Conservation (phyloP, 768 basidiomycete species). For the Dioszegia hungarica region DNA sequence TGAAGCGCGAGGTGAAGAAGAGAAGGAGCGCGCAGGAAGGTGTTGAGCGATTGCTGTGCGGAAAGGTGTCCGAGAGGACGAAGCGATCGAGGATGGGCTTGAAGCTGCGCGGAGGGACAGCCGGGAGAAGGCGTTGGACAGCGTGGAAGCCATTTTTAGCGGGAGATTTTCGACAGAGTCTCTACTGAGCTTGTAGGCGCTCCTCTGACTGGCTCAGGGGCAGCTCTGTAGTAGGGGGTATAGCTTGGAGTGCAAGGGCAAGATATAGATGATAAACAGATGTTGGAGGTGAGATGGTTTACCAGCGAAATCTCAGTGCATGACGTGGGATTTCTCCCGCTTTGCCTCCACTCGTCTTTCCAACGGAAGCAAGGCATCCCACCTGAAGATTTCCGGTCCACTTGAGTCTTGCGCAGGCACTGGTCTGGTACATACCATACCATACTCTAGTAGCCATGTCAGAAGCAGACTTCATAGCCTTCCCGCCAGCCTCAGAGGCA, state of each 20-base stretch:
- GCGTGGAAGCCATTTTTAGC: not conserved
- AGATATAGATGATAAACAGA: too few species aligned
- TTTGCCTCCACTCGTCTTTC: too few species aligned
- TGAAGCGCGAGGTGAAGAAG: constrained; percentile 11
- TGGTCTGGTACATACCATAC: too few species aligned
- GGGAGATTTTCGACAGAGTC: not conserved
- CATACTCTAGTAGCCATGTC: constrained; percentile 13
- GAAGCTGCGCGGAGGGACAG: constrained; percentile 11
- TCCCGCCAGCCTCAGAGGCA: constrained; percentile 7
- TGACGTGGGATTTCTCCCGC: not conserved
- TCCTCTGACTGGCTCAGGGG: too few species aligned
- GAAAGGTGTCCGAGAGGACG: constrained; percentile 20
- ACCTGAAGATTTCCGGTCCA: not conserved
- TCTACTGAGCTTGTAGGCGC: too few species aligned
- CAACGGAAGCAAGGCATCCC: not conserved
- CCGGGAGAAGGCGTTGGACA: constrained; percentile 13
- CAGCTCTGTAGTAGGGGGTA: too few species aligned
- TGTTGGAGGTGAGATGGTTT: not conserved
- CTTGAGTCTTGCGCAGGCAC: too few species aligned
- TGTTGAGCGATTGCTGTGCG: not conserved
- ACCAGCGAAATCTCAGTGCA: not conserved
- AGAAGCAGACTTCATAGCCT: constrained; percentile 15
- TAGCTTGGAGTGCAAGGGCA: too few species aligned
- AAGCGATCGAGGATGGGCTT: constrained; percentile 18
- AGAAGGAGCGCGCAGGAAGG: constrained; percentile 25